phyloP scores from a whole-genome alignment of 176 grass and related monocot species.

The Cocos nucifera region DNA sequence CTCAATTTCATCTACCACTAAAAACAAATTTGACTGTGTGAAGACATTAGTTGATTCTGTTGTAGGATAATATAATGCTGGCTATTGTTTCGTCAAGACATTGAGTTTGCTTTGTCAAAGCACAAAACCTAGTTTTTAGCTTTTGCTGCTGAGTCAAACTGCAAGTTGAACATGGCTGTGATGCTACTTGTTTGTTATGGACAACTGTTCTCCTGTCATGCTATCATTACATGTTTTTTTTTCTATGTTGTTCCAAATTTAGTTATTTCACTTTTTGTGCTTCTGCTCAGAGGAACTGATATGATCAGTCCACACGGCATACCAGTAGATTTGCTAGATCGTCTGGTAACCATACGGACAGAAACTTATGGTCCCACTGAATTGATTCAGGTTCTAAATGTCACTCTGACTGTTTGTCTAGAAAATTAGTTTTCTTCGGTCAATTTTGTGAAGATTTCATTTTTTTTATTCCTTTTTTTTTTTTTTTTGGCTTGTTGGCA shows the following conservation, averaged over 20 bases:
- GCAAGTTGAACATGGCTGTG: no score
- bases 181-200: no score
- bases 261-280: constrained; percentile 17
- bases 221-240: neutral
- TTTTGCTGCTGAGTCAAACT: no score
- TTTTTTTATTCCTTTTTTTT: constrained; percentile 17
- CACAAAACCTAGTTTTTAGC: no score
- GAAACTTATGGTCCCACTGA: constrained; percentile 87
- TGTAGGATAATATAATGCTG: no score
- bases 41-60: no score
- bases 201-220: no score
- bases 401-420: constrained; percentile 16
- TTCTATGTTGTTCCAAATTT: neutral
- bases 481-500: neutral
- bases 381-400: constrained; percentile 77
- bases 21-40: no score
- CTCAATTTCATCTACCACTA: no score
- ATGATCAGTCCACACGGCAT: constrained; percentile 94
- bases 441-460: constrained; percentile 13
- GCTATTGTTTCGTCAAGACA: no score
- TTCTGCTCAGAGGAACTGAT: constrained; percentile 76
- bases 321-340: constrained; percentile 89
- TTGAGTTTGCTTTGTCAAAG: no score
- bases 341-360: constrained; percentile 79
- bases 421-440: no score